phyloP scores from a whole-genome alignment of 2,329 filamentous ascomycete species.

The Hypoxylon sp. region DNA sequence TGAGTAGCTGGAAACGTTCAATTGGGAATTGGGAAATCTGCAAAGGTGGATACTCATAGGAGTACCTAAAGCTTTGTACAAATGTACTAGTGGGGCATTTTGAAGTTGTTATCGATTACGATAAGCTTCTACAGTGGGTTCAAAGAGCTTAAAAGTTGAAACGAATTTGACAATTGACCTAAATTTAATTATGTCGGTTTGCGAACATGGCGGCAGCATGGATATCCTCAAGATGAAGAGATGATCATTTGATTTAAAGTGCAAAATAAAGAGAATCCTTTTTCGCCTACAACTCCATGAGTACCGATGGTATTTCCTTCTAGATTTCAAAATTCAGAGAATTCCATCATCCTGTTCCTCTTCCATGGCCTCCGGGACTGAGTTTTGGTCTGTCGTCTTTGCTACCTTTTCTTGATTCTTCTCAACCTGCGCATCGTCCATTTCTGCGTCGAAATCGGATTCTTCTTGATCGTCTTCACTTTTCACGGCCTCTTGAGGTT shows the following conservation, averaged over 20 bases:
- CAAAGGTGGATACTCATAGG: no score
- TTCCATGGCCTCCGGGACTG: conserved; percentile 19
- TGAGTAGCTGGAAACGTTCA: neutral
- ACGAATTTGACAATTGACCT: no score
- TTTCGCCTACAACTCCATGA: conserved; percentile 25
- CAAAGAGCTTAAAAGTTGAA: neutral
- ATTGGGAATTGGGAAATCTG: neutral
- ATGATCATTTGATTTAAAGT: neutral
- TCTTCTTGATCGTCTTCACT: conserved; percentile 31
- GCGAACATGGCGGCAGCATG: neutral
- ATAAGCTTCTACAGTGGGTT: conserved; percentile 7
- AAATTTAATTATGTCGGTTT: neutral
- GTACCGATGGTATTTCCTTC: no score
- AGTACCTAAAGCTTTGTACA: no score
- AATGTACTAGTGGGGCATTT: no score
- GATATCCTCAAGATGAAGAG: neutral
- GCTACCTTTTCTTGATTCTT: conserved; percentile 10
- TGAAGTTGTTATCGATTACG: conserved; percentile 17
- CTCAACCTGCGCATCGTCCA: conserved; percentile 37
- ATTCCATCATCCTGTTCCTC: conserved; percentile 36
- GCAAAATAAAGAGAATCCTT: neutral
- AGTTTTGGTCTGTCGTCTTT: conserved; percentile 3
- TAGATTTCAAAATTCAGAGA: conserved; percentile 24
- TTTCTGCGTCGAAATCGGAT: conserved; percentile 40
- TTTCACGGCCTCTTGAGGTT: conserved; percentile 19